Evolutionary conservation across 2,329 filamentous ascomycete genomes (phyloP).

Genomic region (Fusarium phyllophilum): DNA sequence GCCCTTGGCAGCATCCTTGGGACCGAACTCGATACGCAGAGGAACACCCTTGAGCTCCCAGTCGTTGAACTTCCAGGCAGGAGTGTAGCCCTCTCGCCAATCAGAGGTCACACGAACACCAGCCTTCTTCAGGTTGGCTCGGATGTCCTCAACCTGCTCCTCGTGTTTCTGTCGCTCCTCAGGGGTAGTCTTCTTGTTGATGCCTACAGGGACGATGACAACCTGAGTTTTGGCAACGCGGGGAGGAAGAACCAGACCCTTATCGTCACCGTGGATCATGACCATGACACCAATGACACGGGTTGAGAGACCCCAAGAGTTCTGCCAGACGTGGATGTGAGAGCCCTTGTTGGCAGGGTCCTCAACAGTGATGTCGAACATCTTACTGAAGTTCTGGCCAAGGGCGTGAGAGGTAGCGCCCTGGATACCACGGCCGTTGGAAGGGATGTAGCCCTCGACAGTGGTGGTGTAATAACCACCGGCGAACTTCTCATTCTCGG

Average conservation of each 20-base stretch:
- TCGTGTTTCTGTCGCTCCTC: constrained; percentile 83
- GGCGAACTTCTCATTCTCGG: constrained; percentile 97
- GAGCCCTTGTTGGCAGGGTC: constrained; percentile 85
- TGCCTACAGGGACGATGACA: constrained; percentile 89
- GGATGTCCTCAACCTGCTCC: constrained; percentile 78
- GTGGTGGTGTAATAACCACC: constrained; percentile 97
- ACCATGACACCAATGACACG: constrained; percentile 99
- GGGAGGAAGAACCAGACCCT: constrained; percentile 92
- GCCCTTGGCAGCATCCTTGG: constrained; percentile 88
- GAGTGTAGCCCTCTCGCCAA: constrained; percentile 88
- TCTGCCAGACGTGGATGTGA: constrained; percentile 93
- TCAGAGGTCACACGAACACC: constrained; percentile 85
- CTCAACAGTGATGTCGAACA: constrained; percentile 98
- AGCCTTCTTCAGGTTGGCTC: constrained; percentile 73
- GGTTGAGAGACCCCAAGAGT: constrained; percentile 98
- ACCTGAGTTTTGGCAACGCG: constrained; percentile 87
- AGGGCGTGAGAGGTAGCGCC: constrained; percentile 94
- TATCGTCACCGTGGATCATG: constrained; percentile 97
- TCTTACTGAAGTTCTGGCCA: constrained; percentile 98
- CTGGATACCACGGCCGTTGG: constrained; percentile 96
- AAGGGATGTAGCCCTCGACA: constrained; percentile 95
- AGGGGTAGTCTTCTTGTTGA: constrained; percentile 85
- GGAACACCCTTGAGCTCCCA: constrained; percentile 98
- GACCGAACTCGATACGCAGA: constrained; percentile 92
- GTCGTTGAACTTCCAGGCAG: constrained; percentile 98